Evolutionary conservation across 192 early-diverging fungal species (phyloP).

Genomic region (Backusella westeae): DNA sequence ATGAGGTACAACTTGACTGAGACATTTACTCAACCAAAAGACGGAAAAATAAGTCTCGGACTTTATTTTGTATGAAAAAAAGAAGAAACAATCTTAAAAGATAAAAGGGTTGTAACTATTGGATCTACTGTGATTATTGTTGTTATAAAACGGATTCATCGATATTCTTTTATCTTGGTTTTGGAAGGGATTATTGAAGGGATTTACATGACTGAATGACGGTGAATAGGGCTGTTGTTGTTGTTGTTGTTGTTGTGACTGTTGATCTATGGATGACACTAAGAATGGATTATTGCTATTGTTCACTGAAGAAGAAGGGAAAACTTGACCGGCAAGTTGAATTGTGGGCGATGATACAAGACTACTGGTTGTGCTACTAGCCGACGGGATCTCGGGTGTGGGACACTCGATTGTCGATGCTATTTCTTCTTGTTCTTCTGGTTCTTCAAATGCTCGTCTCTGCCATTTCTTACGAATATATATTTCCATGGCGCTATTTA

Average conservation of each 20-base stretch:
- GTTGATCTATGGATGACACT: background rate
- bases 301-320: background rate
- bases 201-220: background rate
- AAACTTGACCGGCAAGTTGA: conserved; percentile 10
- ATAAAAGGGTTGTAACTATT: background rate
- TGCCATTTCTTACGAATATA: conserved; percentile 96
- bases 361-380: conserved; percentile 1
- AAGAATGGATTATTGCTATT: background rate
- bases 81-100: background rate
- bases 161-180: background rate
- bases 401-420: background rate
- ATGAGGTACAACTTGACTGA: background rate
- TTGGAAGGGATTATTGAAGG: background rate
- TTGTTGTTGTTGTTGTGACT: background rate
- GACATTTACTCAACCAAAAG: background rate
- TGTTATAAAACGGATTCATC: background rate
- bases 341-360: background rate
- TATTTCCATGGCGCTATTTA: conserved; percentile 73
- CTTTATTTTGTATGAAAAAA: background rate
- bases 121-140: background rate
- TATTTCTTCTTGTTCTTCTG: background rate
- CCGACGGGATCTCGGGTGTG: background rate
- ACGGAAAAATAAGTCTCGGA: background rate
- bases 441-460: conserved; percentile 40
- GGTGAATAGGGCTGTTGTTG: background rate